A percentile compares a stretch with the other conserved stretches of the same genome.
phyloP scores from a whole-genome alignment of 352 stramenopile species.

The Peronospora farinosa region DNA sequence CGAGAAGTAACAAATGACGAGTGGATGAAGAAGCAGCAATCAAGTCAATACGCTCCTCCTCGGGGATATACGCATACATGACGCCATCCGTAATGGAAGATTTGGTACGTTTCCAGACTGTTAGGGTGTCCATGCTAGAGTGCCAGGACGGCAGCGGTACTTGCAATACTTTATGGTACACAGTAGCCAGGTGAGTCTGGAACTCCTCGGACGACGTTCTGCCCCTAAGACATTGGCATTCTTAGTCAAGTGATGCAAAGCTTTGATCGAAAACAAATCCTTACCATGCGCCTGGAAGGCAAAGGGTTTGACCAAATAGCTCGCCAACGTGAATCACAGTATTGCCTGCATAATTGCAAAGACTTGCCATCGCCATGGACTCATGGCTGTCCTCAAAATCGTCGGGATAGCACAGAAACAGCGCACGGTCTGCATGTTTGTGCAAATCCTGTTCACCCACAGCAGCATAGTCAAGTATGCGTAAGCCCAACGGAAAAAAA shows the following conservation, averaged over 20 bases:
- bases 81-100: constrained; percentile 78
- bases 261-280: not conserved
- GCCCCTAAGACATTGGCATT: constrained; percentile 42
- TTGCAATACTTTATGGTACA: constrained; percentile 92
- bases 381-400: constrained; percentile 84
- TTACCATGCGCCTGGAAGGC: constrained; percentile 83
- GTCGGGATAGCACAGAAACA: constrained; percentile 93
- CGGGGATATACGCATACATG: constrained; percentile 75
- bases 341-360: constrained; percentile 88
- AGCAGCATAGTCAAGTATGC: not conserved
- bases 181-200: constrained; percentile 81
- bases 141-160: constrained; percentile 89
- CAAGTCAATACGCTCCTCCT: constrained; percentile 68
- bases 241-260: constrained; percentile 4
- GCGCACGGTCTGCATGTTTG: constrained; percentile 69
- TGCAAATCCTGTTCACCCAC: constrained; percentile 39
- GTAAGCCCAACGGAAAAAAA: not conserved
- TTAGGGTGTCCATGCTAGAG: constrained; percentile 89
- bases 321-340: constrained; percentile 92
- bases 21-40: constrained; percentile 52
- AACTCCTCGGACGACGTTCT: constrained; percentile 90
- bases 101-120: constrained; percentile 92
- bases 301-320: constrained; percentile 87
- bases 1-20: constrained; percentile 49
- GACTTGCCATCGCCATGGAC: constrained; percentile 86